Evolutionary conservation across 179 eudicot genomes (phyloP).

Genomic region (Beta macrorhiza): DNA sequence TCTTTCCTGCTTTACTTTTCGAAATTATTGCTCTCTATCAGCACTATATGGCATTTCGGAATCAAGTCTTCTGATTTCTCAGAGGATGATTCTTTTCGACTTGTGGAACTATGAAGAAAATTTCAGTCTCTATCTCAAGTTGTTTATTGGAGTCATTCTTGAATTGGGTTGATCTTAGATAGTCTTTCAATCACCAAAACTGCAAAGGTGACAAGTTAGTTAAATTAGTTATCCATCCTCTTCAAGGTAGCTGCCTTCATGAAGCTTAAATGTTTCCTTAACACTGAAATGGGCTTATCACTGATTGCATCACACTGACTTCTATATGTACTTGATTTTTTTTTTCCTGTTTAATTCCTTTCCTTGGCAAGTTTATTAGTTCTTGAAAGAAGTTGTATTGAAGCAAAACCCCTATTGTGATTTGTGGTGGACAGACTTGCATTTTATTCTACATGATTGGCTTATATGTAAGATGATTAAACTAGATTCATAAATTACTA

Average conservation of each 20-base stretch:
- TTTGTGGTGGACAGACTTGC: background rate
- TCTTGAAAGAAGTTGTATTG: background rate
- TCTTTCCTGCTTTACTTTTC: no score
- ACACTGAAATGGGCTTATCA: background rate
- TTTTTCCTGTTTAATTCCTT: background rate
- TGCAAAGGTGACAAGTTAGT: background rate
- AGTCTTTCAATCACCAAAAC: background rate
- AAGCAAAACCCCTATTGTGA: background rate
- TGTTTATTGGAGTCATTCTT: no score
- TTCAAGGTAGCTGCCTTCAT: background rate
- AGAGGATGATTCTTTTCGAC: no score
- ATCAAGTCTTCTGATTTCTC: no score
- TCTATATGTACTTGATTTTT: background rate
- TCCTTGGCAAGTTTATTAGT: background rate
- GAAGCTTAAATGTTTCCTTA: background rate
- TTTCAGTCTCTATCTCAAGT: no score
- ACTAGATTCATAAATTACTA: background rate
- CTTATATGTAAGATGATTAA: background rate
- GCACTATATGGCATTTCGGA: no score
- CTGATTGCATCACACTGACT: background rate
- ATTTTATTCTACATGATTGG: conserved; percentile 10
- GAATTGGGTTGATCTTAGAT: background rate
- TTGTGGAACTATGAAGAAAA: no score
- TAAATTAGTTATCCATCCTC: background rate
- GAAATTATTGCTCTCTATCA: no score